phyloP scores from a whole-genome alignment of 768 basidiomycete species.

The Naganishia friedmannii region DNA sequence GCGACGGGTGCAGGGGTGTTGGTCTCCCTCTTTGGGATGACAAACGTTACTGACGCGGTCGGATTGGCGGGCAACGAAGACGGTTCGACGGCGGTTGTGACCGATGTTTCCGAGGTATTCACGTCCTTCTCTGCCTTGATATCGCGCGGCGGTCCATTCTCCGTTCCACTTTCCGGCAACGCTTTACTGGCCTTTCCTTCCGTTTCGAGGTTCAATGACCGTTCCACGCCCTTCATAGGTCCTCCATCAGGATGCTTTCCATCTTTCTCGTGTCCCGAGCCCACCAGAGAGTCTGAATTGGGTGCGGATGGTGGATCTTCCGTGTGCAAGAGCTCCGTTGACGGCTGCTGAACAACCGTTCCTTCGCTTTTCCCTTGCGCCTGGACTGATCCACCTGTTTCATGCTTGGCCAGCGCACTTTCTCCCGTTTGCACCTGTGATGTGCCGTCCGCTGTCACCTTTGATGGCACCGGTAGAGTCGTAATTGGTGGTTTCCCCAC shows the following conservation, averaged over 20 bases:
- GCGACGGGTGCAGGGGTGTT: background rate
- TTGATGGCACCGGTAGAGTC: background rate
- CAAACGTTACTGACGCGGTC: constrained; percentile 4
- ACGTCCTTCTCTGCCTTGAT: background rate
- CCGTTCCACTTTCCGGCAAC: background rate
- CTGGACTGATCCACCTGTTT: background rate
- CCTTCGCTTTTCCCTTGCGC: constrained; percentile 8
- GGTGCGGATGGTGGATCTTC: background rate
- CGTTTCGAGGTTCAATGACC: background rate
- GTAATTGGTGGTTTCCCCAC: constrained; percentile 5
- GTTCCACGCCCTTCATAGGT: background rate
- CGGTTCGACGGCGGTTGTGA: background rate
- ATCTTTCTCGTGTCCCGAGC: background rate
- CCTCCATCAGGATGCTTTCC: background rate
- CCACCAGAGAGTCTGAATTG: too few relatives aligned
- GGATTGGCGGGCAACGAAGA: background rate
- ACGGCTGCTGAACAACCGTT: background rate
- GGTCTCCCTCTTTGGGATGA: background rate
- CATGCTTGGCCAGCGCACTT: background rate
- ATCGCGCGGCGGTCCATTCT: background rate
- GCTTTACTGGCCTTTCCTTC: background rate
- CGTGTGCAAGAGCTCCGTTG: background rate
- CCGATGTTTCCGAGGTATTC: background rate
- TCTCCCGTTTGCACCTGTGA: background rate
- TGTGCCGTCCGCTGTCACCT: background rate